A percentile compares a stretch with the other conserved stretches of the same genome.
phyloP scores from a whole-genome alignment of 345 rosid genomes.

The Citrus inodora region DNA sequence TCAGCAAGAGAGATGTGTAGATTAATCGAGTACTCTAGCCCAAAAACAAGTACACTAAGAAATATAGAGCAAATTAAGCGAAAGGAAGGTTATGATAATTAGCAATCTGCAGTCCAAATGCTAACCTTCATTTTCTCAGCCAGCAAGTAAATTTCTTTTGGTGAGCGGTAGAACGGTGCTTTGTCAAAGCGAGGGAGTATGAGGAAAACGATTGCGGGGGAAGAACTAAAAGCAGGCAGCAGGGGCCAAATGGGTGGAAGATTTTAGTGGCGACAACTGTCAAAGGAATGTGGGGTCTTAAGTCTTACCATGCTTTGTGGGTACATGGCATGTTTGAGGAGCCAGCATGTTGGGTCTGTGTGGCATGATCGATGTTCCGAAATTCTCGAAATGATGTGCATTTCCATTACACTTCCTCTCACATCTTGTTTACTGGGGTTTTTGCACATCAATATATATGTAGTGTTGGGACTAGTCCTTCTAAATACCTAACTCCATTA shows the following conservation, averaged over 20 bases:
- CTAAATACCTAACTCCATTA: neutral
- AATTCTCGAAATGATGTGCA: constrained; percentile 34
- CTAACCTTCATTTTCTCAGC: constrained; percentile 52
- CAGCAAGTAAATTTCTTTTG: constrained; percentile 5
- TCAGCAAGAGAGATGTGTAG: neutral
- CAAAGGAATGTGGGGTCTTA: constrained; percentile 26
- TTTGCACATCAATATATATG: neutral
- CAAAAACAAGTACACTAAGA: neutral
- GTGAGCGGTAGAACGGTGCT: constrained; percentile 15
- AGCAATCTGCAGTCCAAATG: neutral
- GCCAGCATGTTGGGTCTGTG: constrained; percentile 44
- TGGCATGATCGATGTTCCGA: constrained; percentile 48
- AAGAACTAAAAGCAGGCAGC: constrained; percentile 4
- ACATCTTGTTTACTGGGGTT: neutral
- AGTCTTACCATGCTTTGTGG: constrained; percentile 21
- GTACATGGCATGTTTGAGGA: constrained; percentile 40
- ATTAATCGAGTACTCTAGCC: neutral
- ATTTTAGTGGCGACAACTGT: constrained; percentile 37
- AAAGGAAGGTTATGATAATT: neutral
- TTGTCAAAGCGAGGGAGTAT: neutral
- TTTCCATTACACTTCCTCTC: neutral
- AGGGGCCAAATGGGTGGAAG: constrained; percentile 18
- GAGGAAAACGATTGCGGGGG: constrained; percentile 9
- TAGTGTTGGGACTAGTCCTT: neutral
- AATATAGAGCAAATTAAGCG: too few relatives aligned